These are phyloP conservation scores for Harringtonia lauricola DNA, from an alignment of 2,329 filamentous ascomycete species.

Conservation along the genomic window DNA sequence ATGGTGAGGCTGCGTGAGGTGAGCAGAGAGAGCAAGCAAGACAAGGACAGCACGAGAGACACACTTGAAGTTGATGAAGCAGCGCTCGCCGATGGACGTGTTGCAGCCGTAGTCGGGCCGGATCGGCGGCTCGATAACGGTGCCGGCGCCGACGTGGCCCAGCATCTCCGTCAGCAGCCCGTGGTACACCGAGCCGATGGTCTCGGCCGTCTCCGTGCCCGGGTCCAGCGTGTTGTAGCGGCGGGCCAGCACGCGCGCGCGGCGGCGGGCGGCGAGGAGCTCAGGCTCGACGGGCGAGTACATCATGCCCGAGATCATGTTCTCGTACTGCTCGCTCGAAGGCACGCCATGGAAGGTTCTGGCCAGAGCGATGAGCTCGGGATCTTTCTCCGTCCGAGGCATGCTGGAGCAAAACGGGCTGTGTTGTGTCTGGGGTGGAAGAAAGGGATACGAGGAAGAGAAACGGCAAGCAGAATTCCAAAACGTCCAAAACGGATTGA, in stretches of 20 bases:
- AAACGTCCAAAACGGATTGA: no score
- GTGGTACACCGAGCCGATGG: constrained; percentile 27
- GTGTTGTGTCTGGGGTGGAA: no score
- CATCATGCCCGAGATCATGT: constrained; percentile 55
- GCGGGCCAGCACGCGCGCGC: neutral
- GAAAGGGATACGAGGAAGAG: no score
- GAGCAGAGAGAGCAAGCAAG: neutral
- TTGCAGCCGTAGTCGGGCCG: constrained; percentile 93
- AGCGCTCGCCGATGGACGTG: constrained; percentile 73
- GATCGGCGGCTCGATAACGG: constrained; percentile 77
- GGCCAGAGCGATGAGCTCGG: constrained; percentile 16
- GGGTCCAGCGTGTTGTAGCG: constrained; percentile 43
- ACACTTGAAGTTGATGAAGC: constrained; percentile 73
- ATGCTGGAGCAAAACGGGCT: no score
- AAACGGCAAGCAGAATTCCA: no score
- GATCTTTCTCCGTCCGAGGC: no score
- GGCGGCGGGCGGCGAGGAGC: neutral
- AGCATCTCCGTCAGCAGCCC: constrained; percentile 38
- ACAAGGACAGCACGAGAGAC: neutral
- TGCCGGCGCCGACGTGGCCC: constrained; percentile 60
- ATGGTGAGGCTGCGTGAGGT: constrained; percentile 43
- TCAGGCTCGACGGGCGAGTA: neutral
- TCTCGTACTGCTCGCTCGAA: constrained; percentile 50
- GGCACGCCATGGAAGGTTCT: constrained; percentile 38
- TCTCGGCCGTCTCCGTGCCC: constrained; percentile 29